These are phyloP conservation scores for Puccinia coronata DNA, from an alignment of 1,284 basidiomycete species.

Conservation along the genomic window DNA sequence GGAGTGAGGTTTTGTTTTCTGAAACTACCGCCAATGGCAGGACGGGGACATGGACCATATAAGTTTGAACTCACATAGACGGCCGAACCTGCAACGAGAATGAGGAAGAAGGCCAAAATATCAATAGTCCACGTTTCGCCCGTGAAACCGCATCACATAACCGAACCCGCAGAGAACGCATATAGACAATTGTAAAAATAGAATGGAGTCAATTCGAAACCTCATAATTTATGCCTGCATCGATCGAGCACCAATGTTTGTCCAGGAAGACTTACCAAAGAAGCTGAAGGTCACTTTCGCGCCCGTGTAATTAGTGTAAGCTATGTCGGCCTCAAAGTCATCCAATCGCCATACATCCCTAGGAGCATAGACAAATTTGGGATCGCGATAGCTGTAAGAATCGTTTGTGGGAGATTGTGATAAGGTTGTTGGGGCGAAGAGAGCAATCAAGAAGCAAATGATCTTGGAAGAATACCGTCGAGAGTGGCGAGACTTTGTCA, in stretches of 20 bases:
- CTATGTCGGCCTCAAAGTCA: neutral
- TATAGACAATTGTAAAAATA: neutral
- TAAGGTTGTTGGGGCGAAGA: neutral
- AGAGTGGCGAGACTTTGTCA: neutral
- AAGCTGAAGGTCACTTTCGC: neutral
- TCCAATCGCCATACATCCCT: neutral
- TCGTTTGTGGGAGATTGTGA: constrained; percentile 6
- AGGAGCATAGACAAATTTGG: neutral
- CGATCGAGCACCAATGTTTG: neutral
- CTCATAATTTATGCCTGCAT: too few species aligned
- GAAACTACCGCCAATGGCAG: neutral
- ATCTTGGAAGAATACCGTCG: neutral
- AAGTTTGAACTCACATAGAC: neutral
- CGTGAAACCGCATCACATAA: neutral
- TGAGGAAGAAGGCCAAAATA: neutral
- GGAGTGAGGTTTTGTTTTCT: neutral
- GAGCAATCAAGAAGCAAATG: neutral
- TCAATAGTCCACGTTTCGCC: neutral
- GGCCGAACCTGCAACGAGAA: neutral
- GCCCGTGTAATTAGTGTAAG: neutral
- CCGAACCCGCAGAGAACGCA: neutral
- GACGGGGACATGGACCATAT: neutral
- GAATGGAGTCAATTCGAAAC: neutral
- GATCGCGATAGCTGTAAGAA: neutral
- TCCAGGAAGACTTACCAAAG: neutral